Percentiles rank a stretch among this genome's conserved stretches.
These are phyloP conservation scores for Colletotrichum spaethianum DNA, from an alignment of 2,329 filamentous ascomycete genomes.

Conservation along the genomic window DNA sequence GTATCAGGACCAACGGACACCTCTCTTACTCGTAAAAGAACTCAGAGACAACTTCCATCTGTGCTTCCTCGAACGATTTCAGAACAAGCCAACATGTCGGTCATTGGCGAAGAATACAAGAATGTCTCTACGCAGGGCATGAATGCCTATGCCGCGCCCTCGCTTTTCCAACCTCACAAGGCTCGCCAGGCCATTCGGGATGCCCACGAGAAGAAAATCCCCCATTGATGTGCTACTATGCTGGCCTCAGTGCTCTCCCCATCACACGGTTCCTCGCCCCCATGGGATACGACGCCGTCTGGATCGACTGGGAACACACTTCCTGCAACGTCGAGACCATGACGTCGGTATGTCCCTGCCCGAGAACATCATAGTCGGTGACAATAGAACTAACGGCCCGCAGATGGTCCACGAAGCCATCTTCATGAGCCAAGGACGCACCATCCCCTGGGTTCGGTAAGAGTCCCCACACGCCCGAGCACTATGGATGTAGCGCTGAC, in stretches of 20 bases:
- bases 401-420: slow-evolving; percentile 61
- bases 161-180: slow-evolving; percentile 62
- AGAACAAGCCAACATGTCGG: slow-evolving; percentile 20
- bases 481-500: slow-evolving; percentile 1
- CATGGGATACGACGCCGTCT: slow-evolving; percentile 59
- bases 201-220: slow-evolving; percentile 61
- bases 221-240: slow-evolving; percentile 59
- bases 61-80: background rate
- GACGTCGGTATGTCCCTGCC: slow-evolving; percentile 49
- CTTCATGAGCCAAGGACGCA: slow-evolving; percentile 61
- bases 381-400: slow-evolving; percentile 20
- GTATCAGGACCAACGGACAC: background rate
- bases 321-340: slow-evolving; percentile 64
- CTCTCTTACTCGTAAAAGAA: background rate
- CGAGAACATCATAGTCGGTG: background rate
- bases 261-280: slow-evolving; percentile 58
- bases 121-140: slow-evolving; percentile 47
- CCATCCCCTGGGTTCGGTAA: slow-evolving; percentile 59
- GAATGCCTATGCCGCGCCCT: slow-evolving; percentile 58
- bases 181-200: slow-evolving; percentile 61
- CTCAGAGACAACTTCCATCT: background rate
- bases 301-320: slow-evolving; percentile 65
- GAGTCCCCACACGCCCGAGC: background rate
- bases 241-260: slow-evolving; percentile 56
- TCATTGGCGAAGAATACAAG: slow-evolving; percentile 39